These are phyloP conservation scores for Hamigera avellanea DNA, from an alignment of 495 filamentous ascomycete genomes.

Conservation along the genomic window DNA sequence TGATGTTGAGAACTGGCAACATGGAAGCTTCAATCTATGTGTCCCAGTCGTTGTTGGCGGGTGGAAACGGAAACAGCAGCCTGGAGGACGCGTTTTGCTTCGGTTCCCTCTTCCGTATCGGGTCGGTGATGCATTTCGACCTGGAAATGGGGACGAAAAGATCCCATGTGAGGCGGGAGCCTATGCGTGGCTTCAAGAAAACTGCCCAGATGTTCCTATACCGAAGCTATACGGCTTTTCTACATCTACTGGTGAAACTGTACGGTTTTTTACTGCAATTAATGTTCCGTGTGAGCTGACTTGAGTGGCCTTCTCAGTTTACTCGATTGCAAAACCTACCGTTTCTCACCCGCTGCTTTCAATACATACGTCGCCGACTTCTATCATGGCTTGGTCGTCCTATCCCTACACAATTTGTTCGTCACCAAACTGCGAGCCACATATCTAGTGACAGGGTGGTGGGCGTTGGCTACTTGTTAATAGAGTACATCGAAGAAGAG, in stretches of 20 bases:
- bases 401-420: conserved; percentile 13
- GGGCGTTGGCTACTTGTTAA: conserved; percentile 18
- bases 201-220: conserved; percentile 20
- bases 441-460: conserved; percentile 1
- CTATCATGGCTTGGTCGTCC: conserved; percentile 12
- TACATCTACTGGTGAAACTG: conserved; percentile 16
- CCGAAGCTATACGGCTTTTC: conserved; percentile 25
- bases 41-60: conserved; percentile 16
- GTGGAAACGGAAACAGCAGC: conserved; percentile 7
- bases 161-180: conserved; percentile 24
- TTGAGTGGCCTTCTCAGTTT: conserved; percentile 15
- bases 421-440: conserved; percentile 3
- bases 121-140: conserved; percentile 17
- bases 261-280: conserved; percentile 3
- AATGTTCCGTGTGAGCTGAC: conserved; percentile 1
- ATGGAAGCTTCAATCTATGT: conserved; percentile 29
- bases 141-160: conserved; percentile 27
- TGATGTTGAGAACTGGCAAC: conserved; percentile 15
- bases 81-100: conserved; percentile 16
- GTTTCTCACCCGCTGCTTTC: conserved; percentile 10
- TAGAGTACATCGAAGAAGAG: conserved; percentile 17
- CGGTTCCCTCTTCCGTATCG: conserved; percentile 27
- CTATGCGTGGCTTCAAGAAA: conserved; percentile 20
- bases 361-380: conserved; percentile 11
- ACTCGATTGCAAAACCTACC: conserved; percentile 15